Evolutionary conservation across 2,329 filamentous ascomycete genomes (phyloP), one percentile per base, ranked within the genome.

Genomic region (Dothideomycetidae sp.): DNA sequence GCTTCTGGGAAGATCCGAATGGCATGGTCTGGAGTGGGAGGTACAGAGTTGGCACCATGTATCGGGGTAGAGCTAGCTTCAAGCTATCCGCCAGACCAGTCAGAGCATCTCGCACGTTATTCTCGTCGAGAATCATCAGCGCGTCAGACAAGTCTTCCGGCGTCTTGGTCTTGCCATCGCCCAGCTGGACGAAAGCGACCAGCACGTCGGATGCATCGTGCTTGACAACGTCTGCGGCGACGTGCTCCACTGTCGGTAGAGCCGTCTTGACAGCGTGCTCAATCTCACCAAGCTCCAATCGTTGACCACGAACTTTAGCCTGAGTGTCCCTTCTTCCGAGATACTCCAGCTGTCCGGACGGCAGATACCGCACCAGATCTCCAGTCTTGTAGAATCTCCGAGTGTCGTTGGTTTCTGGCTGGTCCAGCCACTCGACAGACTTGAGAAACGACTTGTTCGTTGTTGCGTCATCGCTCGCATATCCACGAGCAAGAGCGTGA

Each of bases 281-380:
- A 46, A 94, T 93, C 46, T 94, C 88, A 46, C 78, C 78, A 29
- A 96, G 73, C 60, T 96, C 88, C 46, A 94, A 90, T 41, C 86
- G 71, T 66, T 93, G 93, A 1, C 86, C 86, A 42, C 88, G 78
- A 44, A 94, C 85, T 64, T 94, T 96, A 61, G 93, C 81, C 54
- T 94, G 86, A 44, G 77, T 71, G 53, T 94, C 86, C 16, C 74
- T 75, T 15, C 81, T 70, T 11, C 80, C 79, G 5, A 72, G 56
- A 26, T 85, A 80, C 3, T 78, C 56, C 5, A 92, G 62, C 0
- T 75, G 78, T 0, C 79, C 78, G 50, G 88, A 78, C 0, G 75
- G 64, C 5, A 90, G 68, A 60, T 90, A 70, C 12, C 81, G 67
- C 0, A 81, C 1, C 65, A 70, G 43, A 65, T 71, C 32, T 69